Conservation (phyloP, 1,284 basidiomycete species). For the Moniliella sp. region DNA sequence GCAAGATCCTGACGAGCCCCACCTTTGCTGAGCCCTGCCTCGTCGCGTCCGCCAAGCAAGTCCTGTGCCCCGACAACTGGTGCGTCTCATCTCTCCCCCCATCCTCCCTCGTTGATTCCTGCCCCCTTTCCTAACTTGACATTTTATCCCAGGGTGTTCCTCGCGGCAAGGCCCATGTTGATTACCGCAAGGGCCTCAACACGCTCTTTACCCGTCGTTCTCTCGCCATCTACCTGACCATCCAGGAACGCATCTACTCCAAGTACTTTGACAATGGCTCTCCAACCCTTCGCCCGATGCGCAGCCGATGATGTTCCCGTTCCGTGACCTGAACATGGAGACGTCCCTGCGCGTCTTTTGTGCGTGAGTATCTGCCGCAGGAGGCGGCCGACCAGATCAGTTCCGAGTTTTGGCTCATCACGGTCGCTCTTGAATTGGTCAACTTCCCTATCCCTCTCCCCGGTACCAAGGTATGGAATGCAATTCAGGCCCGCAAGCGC, state of each 20-base stretch:
- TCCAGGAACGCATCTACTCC: slow-evolving; percentile 68
- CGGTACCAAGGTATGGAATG: slow-evolving; percentile 86
- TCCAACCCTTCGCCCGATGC: slow-evolving; percentile 18
- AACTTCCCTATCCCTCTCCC: slow-evolving; percentile 65
- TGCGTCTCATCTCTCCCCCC: no score
- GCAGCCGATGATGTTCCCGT: slow-evolving; percentile 55
- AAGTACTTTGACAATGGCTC: slow-evolving; percentile 44
- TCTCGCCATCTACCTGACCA: slow-evolving; percentile 64
- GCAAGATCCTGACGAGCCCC: slow-evolving; percentile 32
- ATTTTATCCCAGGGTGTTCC: slow-evolving; percentile 54
- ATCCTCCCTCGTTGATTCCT: no score
- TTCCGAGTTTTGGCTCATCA: slow-evolving; percentile 89
- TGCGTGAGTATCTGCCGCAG: slow-evolving; percentile 65
- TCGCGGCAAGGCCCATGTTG: slow-evolving; percentile 78
- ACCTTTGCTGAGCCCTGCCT: slow-evolving; percentile 49
- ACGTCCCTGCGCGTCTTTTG: slow-evolving; percentile 88
- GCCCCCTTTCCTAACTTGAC: no score
- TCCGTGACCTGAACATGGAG: slow-evolving; percentile 88
- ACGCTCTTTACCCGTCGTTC: slow-evolving; percentile 80
- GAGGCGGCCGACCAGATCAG: slow-evolving; percentile 57
- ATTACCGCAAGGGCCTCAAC: slow-evolving; percentile 79
- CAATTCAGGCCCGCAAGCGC: slow-evolving; percentile 72
- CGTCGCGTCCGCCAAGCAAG: slow-evolving; percentile 71
- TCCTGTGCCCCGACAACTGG: slow-evolving; percentile 80
- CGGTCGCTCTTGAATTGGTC: slow-evolving; percentile 80